phyloP scores from a whole-genome alignment of 2,329 filamentous ascomycete species.

The Verticillium zaregamsianum region DNA sequence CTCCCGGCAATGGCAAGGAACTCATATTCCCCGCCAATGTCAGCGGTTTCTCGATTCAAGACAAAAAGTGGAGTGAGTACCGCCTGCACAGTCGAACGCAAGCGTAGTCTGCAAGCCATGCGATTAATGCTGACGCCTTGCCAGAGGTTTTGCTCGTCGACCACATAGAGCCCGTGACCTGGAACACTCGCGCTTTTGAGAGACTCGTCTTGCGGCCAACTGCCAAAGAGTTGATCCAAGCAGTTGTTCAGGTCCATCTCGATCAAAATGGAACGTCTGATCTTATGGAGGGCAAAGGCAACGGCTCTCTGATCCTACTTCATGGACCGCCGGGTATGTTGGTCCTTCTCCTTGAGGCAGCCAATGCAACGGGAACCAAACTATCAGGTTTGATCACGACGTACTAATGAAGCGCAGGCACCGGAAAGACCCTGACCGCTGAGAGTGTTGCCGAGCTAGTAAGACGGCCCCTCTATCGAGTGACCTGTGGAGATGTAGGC shows the following conservation, averaged over 20 bases:
- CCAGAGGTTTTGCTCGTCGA: neutral
- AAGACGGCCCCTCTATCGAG: slow-evolving; percentile 16
- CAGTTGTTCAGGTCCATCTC: neutral
- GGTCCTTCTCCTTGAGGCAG: neutral
- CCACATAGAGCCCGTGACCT: neutral
- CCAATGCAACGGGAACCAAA: neutral
- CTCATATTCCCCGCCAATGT: neutral
- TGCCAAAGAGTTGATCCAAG: neutral
- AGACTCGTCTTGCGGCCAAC: neutral
- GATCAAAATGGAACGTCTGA: neutral
- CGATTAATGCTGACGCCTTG: neutral
- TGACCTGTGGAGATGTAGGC: slow-evolving; percentile 21
- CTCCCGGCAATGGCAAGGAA: neutral
- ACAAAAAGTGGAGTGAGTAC: slow-evolving; percentile 1
- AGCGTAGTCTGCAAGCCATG: too few relatives aligned
- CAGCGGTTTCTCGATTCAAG: neutral
- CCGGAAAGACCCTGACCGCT: slow-evolving; percentile 1
- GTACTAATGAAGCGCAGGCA: neutral
- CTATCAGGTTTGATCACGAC: too few relatives aligned
- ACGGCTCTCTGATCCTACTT: slow-evolving; percentile 4
- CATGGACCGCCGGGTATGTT: slow-evolving; percentile 4
- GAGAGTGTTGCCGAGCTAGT: slow-evolving; percentile 3
- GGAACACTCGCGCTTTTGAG: neutral
- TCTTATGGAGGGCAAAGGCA: slow-evolving; percentile 3
- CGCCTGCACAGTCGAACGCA: neutral